Evolutionary conservation across 129 eudicot genomes (phyloP).

Genomic region (Helichrysum umbraculigerum): DNA sequence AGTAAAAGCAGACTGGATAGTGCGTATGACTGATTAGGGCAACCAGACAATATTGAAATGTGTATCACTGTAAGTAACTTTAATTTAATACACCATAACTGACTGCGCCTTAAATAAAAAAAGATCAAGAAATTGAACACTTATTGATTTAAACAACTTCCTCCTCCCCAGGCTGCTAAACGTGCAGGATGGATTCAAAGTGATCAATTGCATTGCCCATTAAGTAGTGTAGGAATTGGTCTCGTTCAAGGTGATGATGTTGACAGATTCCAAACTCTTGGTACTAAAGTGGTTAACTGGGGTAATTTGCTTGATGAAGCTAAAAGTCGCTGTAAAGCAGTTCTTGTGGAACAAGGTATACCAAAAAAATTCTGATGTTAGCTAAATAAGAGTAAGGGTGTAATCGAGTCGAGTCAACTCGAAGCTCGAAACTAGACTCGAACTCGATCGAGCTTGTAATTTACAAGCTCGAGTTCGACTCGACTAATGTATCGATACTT

Average conservation of each 20-base stretch:
- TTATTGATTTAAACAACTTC: not conserved
- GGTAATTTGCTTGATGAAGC: not conserved
- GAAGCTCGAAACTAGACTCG: no score
- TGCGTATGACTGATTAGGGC: slow-evolving; percentile 5
- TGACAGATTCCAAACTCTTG: no score
- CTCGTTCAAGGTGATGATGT: not conserved
- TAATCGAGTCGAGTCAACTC: no score
- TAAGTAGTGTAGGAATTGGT: not conserved
- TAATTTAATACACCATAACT: not conserved
- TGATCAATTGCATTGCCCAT: no score
- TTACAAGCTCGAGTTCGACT: no score
- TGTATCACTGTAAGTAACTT: not conserved
- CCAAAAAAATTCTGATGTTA: not conserved
- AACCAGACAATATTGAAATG: not conserved
- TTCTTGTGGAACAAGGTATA: not conserved
- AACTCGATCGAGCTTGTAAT: no score
- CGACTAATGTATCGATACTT: no score
- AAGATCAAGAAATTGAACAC: not conserved
- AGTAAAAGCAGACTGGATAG: slow-evolving; percentile 2
- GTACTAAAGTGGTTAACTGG: not conserved
- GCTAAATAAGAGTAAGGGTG: no score
- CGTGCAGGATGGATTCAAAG: no score
- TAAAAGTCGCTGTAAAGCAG: not conserved
- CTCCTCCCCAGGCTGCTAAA: not conserved
- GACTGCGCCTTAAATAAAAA: not conserved